Percentiles rank a stretch among this genome's conserved stretches.
Evolutionary conservation across 1,284 basidiomycete species (phyloP).

Genomic region (Mycena sp.): DNA sequence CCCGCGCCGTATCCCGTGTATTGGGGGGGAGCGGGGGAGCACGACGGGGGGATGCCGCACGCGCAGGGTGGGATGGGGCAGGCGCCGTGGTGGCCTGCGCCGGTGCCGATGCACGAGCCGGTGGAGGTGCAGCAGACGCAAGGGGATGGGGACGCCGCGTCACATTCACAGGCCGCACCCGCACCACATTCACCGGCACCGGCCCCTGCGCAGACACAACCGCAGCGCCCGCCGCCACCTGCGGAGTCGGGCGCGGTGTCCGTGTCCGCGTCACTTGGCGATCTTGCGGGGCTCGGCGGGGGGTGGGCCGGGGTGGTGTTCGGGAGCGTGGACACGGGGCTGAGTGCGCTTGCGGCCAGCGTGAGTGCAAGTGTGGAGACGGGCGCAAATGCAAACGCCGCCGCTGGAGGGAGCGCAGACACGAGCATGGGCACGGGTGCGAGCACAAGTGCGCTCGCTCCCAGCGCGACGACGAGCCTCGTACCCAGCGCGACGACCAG

Average conservation of each 20-base stretch:
- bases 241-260: conserved; percentile 22
- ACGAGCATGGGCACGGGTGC: not conserved
- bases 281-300: not conserved
- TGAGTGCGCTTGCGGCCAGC: not conserved
- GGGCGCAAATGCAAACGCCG: not conserved
- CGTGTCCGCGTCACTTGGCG: not conserved
- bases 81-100: not conserved
- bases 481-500: not conserved
- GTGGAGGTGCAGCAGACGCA: not conserved
- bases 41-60: not conserved
- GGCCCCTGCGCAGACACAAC: not conserved
- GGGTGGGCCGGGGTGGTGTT: conserved; percentile 9
- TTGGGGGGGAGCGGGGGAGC: not conserved
- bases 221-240: conserved; percentile 24
- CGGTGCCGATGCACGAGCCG: not conserved
- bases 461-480: not conserved
- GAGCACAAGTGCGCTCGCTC: not conserved
- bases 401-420: not conserved
- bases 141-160: no score
- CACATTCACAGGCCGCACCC: not conserved
- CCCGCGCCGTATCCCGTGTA: not conserved
- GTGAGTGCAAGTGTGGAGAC: not conserved
- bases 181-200: not conserved
- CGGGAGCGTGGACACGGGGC: conserved; percentile 17
- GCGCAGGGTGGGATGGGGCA: not conserved